Percentiles rank a stretch among this genome's conserved stretches.
Evolutionary conservation across 345 rosid species (phyloP).

Genomic region (Noccaea bulbosa): DNA sequence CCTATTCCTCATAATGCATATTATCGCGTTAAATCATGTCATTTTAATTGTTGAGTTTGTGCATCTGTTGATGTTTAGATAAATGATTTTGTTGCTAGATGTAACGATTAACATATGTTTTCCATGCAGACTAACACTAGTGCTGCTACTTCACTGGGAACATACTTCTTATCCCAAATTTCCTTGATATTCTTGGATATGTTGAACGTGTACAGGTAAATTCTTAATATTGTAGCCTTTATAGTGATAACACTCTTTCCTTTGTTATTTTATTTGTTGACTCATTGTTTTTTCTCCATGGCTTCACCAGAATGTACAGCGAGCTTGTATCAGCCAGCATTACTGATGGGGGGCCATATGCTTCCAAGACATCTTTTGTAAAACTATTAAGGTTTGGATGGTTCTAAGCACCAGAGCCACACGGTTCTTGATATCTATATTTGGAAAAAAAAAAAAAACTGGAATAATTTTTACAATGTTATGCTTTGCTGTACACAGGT

Average conservation of each 20-base stretch:
- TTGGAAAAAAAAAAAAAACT: constrained; percentile 11
- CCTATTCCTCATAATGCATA: constrained; percentile 12
- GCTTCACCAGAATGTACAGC: constrained; percentile 91
- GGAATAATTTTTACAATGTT: constrained; percentile 23
- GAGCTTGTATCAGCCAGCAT: constrained; percentile 96
- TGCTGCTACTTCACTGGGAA: constrained; percentile 91
- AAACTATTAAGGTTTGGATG: constrained; percentile 78
- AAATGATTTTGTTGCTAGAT: constrained; percentile 14
- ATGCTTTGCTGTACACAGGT: constrained; percentile 61
- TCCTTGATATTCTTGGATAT: constrained; percentile 93
- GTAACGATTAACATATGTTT: constrained; percentile 16
- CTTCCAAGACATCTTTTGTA: constrained; percentile 88
- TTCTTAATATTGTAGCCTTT: constrained; percentile 1
- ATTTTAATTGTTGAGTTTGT: constrained; percentile 17
- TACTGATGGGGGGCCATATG: constrained; percentile 91
- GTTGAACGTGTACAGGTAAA: constrained; percentile 97
- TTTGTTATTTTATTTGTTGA: constrained; percentile 11
- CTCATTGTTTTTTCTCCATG: constrained; percentile 23
- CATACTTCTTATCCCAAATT: constrained; percentile 85
- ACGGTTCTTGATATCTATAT: constrained; percentile 8
- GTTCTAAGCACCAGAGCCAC: constrained; percentile 18
- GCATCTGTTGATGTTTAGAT: constrained; percentile 28
- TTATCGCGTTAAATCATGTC: constrained; percentile 7
- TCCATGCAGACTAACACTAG: constrained; percentile 94
- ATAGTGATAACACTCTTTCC: neutral